These are phyloP conservation scores for Microglena sp. DNA, from an alignment of 139 green algal genomes.

Conservation along the genomic window DNA sequence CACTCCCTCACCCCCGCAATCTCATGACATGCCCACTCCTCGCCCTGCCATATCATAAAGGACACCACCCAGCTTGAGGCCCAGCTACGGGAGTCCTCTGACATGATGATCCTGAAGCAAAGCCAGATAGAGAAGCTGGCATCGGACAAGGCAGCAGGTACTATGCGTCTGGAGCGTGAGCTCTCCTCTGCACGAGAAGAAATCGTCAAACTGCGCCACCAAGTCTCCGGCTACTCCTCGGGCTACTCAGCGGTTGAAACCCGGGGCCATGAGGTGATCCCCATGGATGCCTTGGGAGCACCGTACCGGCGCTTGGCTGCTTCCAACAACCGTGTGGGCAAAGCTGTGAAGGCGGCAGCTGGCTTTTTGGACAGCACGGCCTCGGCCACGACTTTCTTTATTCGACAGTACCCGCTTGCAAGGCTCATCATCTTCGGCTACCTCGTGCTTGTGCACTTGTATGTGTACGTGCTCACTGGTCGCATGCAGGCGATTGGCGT, in stretches of 20 bases:
- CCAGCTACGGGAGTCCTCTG: conserved; percentile 47
- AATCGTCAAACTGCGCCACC: conserved; percentile 17
- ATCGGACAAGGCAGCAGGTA: conserved; percentile 46
- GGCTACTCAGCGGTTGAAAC: neutral
- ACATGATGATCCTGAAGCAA: conserved; percentile 68
- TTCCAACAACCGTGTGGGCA: neutral
- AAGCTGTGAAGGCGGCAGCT: conserved; percentile 29
- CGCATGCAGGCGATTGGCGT: conserved; percentile 35
- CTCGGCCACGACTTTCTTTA: conserved; percentile 36
- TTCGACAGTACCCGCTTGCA: conserved; percentile 65
- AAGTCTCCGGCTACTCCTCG: too few relatives aligned
- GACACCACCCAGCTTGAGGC: conserved; percentile 39
- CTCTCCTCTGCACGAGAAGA: conserved; percentile 28
- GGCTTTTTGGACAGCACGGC: conserved; percentile 38
- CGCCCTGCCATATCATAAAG: too few relatives aligned
- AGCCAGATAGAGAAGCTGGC: conserved; percentile 53
- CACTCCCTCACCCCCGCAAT: too few relatives aligned
- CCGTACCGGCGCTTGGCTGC: conserved; percentile 44
- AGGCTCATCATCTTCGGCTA: conserved; percentile 58
- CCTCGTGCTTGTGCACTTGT: conserved; percentile 57
- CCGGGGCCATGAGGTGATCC: conserved; percentile 43
- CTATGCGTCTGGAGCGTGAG: conserved; percentile 62
- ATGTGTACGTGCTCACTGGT: conserved; percentile 57
- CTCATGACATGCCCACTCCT: neutral
- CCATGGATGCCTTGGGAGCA: conserved; percentile 64